Percentiles rank a stretch among this genome's conserved stretches.
Evolutionary conservation across 495 filamentous ascomycete species (phyloP).

Genomic region (Lichenothelia convexa): DNA sequence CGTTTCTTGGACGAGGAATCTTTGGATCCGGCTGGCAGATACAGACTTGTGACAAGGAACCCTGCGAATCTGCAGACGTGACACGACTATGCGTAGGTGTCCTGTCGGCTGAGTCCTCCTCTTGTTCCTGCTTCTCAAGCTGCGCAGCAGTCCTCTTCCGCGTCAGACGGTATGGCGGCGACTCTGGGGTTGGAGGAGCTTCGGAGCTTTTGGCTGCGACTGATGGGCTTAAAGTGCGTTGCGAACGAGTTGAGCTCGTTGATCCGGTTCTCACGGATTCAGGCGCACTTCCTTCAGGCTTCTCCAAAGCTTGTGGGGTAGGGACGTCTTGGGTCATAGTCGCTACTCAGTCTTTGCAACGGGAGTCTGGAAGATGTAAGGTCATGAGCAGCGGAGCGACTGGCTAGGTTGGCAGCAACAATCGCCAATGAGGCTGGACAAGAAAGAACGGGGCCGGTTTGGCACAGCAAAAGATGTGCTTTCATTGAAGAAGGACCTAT

Average conservation of each 20-base stretch:
- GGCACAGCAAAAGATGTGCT: neutral
- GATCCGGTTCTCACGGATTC: neutral
- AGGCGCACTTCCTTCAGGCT: neutral
- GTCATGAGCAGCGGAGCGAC: neutral
- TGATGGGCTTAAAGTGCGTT: conserved; percentile 5
- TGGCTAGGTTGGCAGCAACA: neutral
- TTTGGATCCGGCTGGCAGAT: conserved; percentile 87
- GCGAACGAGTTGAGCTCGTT: neutral
- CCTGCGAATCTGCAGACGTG: conserved; percentile 8
- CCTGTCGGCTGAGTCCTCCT: conserved; percentile 1
- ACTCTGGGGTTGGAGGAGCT: conserved; percentile 11
- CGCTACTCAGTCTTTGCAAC: neutral
- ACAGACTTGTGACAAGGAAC: conserved; percentile 39
- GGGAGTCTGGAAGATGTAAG: neutral
- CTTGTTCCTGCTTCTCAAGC: conserved; percentile 9
- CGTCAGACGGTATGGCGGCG: conserved; percentile 7
- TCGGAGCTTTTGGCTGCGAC: conserved; percentile 4
- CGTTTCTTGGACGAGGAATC: conserved; percentile 85
- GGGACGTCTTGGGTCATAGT: neutral
- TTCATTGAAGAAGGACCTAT: neutral
- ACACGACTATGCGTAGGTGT: conserved; percentile 13
- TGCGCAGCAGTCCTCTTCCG: conserved; percentile 13
- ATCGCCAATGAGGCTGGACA: neutral
- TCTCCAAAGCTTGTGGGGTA: neutral
- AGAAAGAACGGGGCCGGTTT: neutral